Conservation (phyloP, 164 flowering plant species). For the Euptelea pleiosperma region DNA sequence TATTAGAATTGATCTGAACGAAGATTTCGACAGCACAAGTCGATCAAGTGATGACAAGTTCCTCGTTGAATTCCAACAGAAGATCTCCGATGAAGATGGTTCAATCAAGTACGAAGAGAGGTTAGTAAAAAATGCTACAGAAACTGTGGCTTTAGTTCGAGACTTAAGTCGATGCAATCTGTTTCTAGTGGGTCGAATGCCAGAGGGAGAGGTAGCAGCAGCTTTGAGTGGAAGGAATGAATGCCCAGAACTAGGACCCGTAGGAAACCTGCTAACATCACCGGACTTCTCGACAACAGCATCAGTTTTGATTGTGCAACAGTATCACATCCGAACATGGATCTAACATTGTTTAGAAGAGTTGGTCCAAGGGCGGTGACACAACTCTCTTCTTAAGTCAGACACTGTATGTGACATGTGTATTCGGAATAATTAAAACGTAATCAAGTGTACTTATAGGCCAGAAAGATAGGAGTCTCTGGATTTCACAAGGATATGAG, state of each 20-base stretch:
- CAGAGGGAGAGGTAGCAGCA: slow-evolving; percentile 30
- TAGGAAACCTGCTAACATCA: slow-evolving; percentile 50
- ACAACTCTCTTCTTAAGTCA: too few relatives aligned
- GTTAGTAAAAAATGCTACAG: slow-evolving; percentile 20
- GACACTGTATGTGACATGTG: too few relatives aligned
- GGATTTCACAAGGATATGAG: too few relatives aligned
- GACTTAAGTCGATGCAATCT: slow-evolving; percentile 34
- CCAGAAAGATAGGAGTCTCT: too few relatives aligned
- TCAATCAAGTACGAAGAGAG: slow-evolving; percentile 37
- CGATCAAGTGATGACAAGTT: slow-evolving; percentile 29
- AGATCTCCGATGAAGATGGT: slow-evolving; percentile 2
- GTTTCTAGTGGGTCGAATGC: slow-evolving; percentile 47
- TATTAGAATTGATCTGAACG: slow-evolving; percentile 11
- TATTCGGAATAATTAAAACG: too few relatives aligned
- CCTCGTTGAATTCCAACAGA: slow-evolving; percentile 31
- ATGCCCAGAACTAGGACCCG: slow-evolving; percentile 67
- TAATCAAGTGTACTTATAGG: too few relatives aligned
- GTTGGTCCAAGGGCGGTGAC: too few relatives aligned
- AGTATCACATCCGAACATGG: slow-evolving; percentile 15
- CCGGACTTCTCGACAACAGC: slow-evolving; percentile 45
- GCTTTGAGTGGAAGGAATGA: slow-evolving; percentile 28
- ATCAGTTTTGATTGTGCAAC: slow-evolving; percentile 68
- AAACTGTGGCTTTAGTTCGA: slow-evolving; percentile 17
- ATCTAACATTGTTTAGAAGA: too few relatives aligned
- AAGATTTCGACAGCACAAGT: not conserved